phyloP scores from a whole-genome alignment of 768 basidiomycete genomes.

The Podaxis pistillaris region DNA sequence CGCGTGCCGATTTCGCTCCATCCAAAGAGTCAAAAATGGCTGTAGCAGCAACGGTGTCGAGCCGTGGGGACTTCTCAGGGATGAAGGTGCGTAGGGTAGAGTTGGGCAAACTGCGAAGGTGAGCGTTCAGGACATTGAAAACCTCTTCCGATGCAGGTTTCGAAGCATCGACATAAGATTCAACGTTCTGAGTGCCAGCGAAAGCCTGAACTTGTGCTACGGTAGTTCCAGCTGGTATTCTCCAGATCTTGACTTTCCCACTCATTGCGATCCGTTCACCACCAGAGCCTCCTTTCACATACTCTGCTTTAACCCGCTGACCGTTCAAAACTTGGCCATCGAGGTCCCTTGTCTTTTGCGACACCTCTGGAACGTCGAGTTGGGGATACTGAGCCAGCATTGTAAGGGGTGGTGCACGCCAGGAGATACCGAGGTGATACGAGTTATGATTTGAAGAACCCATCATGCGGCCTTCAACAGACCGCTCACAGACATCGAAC shows the following conservation, averaged over 20 bases:
- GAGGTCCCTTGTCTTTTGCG: constrained; percentile 33
- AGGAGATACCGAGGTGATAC: constrained; percentile 48
- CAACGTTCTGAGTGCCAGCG: constrained; percentile 1
- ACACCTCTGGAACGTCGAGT: constrained; percentile 25
- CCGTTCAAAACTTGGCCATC: constrained; percentile 35
- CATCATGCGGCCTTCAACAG: constrained; percentile 39
- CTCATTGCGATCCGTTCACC: neutral
- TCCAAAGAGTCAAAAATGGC: constrained; percentile 51
- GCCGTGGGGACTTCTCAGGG: constrained; percentile 7
- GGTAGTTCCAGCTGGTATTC: constrained; percentile 1
- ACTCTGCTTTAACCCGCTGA: constrained; percentile 45
- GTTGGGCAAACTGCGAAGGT: constrained; percentile 1
- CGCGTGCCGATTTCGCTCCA: constrained; percentile 39
- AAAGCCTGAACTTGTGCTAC: constrained; percentile 3
- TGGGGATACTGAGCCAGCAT: constrained; percentile 44
- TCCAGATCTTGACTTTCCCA: constrained; percentile 5
- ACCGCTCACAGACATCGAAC: constrained; percentile 41
- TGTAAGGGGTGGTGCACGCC: constrained; percentile 44
- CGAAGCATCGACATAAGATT: neutral
- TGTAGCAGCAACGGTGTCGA: constrained; percentile 24
- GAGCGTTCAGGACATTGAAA: constrained; percentile 12
- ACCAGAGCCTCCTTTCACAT: constrained; percentile 36
- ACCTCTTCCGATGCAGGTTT: neutral
- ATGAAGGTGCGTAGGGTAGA: constrained; percentile 4
- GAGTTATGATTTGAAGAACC: constrained; percentile 28